Conservation (phyloP, 2,329 filamentous ascomycete species). For the Trichoderma sp. region DNA sequence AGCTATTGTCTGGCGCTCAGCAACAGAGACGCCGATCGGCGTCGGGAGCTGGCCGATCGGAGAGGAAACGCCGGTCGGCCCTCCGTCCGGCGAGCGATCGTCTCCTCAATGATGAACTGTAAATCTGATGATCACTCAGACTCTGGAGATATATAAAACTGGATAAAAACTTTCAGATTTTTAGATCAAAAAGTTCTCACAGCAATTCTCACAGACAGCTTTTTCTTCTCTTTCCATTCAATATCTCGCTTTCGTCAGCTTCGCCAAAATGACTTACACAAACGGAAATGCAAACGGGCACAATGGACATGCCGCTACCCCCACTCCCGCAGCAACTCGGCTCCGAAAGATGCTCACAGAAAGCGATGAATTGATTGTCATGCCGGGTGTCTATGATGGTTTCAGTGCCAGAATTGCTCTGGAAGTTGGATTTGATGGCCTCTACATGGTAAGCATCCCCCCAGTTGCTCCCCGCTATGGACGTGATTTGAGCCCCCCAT, state of each 20-base stretch:
- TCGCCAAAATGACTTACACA: not conserved
- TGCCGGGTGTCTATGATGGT: conserved; percentile 67
- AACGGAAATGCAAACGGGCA: conserved; percentile 5
- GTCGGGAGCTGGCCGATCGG: not conserved
- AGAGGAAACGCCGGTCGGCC: not conserved
- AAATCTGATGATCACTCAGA: not conserved
- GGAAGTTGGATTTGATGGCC: conserved; percentile 56
- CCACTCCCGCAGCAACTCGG: conserved; percentile 31
- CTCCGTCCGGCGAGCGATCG: not conserved
- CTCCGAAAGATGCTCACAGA: conserved; percentile 42
- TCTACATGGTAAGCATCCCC: conserved; percentile 60
- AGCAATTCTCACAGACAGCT: not conserved
- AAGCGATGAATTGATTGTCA: conserved; percentile 49
- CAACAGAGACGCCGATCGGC: conserved; percentile 5
- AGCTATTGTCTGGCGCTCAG: not conserved
- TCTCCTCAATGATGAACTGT: not conserved
- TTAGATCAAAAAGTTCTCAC: not conserved
- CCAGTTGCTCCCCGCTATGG: not conserved
- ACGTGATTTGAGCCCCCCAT: not conserved
- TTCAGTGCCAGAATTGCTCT: conserved; percentile 63
- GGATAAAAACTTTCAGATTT: not conserved
- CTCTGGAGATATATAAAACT: conserved; percentile 1
- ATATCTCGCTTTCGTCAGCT: not conserved
- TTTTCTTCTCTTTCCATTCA: not conserved
- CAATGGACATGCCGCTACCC: conserved; percentile 6